Percentiles rank a stretch among this genome's conserved stretches.
These are phyloP conservation scores for Kwoniella shandongensis DNA, from an alignment of 768 basidiomycete genomes.

Conservation along the genomic window DNA sequence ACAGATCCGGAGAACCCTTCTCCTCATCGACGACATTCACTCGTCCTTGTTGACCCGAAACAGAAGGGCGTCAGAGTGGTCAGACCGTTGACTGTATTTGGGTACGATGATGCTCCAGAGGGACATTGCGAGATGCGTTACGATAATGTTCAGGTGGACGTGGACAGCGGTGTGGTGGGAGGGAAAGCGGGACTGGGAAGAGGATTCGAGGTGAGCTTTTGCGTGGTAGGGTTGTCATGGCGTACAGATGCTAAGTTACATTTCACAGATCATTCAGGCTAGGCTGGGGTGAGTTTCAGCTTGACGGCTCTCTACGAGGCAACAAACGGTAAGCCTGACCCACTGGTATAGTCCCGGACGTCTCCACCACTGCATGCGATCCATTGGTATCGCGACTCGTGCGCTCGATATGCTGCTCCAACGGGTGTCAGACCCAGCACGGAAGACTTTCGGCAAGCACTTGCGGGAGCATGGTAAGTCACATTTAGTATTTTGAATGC, in stretches of 20 bases:
- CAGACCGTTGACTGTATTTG: constrained; percentile 90
- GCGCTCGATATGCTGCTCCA: constrained; percentile 85
- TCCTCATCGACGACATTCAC: constrained; percentile 80
- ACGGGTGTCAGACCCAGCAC: constrained; percentile 84
- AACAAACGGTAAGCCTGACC: background rate
- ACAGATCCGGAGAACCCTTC: constrained; percentile 80
- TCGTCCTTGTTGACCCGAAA: constrained; percentile 90
- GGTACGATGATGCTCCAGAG: constrained; percentile 92
- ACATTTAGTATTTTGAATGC: background rate
- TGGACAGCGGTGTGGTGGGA: constrained; percentile 67
- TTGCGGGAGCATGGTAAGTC: constrained; percentile 80
- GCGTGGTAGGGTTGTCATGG: background rate
- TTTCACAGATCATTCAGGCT: constrained; percentile 37
- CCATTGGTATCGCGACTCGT: constrained; percentile 80
- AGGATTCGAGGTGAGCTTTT: constrained; percentile 75
- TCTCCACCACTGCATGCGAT: constrained; percentile 97
- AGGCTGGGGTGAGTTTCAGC: constrained; percentile 32
- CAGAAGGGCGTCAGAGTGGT: constrained; percentile 82
- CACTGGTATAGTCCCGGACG: constrained; percentile 86
- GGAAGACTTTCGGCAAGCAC: constrained; percentile 92
- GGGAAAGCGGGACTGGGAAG: constrained; percentile 76
- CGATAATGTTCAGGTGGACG: constrained; percentile 85
- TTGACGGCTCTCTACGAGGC: too few species aligned
- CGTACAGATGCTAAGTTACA: background rate
- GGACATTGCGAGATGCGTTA: constrained; percentile 96